Conservation (phyloP, 257 asterid genomes). For the Rhazya stricta region DNA sequence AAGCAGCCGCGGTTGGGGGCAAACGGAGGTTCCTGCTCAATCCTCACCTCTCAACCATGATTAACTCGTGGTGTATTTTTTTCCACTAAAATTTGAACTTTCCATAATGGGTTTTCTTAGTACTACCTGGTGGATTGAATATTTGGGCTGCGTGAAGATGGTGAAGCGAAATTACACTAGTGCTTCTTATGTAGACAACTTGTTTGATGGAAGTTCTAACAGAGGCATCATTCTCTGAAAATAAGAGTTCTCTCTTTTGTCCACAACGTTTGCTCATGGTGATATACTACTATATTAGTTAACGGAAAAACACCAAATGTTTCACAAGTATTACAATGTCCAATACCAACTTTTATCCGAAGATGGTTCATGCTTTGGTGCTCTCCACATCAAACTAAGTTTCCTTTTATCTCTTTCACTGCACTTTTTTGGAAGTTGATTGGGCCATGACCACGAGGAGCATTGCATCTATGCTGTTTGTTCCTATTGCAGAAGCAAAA, state of each 20-base stretch:
- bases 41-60: background rate
- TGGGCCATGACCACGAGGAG: constrained; percentile 12
- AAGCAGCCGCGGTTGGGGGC: background rate
- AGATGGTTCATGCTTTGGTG: background rate
- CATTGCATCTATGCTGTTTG: constrained; percentile 17
- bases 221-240: background rate
- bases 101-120: background rate
- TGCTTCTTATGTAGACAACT: background rate
- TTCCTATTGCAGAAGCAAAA: constrained; percentile 18
- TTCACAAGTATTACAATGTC: background rate
- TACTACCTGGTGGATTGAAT: background rate
- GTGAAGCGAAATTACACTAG: background rate
- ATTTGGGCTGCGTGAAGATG: background rate
- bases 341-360: too few relatives aligned
- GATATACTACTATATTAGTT: too few relatives aligned
- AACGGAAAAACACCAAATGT: too few relatives aligned
- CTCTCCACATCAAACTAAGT: background rate
- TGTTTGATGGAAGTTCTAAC: background rate
- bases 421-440: background rate
- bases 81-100: background rate
- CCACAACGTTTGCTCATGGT: background rate
- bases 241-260: background rate
- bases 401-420: background rate
- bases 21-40: background rate
- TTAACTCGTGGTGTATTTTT: background rate